A percentile compares a stretch with the other conserved stretches of the same genome.
These are phyloP conservation scores for Salix viminalis DNA, from an alignment of 345 rosid genomes.

Conservation along the genomic window DNA sequence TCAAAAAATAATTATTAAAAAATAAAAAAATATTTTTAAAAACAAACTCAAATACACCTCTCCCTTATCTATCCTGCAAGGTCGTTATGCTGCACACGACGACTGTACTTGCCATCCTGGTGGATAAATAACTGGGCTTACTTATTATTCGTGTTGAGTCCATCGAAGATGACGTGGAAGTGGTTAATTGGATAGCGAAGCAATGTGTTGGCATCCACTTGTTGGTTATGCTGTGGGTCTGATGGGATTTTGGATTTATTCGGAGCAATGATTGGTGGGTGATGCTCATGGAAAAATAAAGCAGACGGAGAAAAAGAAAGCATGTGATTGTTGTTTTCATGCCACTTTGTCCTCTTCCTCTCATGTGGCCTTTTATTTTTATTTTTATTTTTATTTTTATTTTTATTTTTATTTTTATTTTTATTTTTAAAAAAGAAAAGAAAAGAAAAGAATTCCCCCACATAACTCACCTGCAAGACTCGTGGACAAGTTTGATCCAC, in stretches of 20 bases:
- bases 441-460: no score
- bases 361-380: background rate
- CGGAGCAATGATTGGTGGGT: conserved; percentile 36
- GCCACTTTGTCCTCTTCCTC: background rate
- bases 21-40: no score
- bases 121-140: no score
- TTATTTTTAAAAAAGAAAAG: background rate
- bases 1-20: no score
- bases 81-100: conserved; percentile 5
- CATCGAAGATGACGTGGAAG: conserved; percentile 4
- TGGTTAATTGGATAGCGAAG: conserved; percentile 13
- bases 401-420: background rate
- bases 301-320: background rate
- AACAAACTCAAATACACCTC: no score
- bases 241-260: conserved; percentile 37
- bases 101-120: background rate
- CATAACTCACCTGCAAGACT: background rate
- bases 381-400: background rate
- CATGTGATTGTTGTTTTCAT: conserved; percentile 31
- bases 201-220: conserved; percentile 33
- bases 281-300: background rate
- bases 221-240: conserved; percentile 25
- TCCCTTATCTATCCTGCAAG: conserved; percentile 31
- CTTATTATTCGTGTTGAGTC: background rate
- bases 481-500: conserved; percentile 26